These are phyloP conservation scores for Macrolepiota dolichaula DNA, from an alignment of 768 basidiomycete genomes.

Conservation along the genomic window DNA sequence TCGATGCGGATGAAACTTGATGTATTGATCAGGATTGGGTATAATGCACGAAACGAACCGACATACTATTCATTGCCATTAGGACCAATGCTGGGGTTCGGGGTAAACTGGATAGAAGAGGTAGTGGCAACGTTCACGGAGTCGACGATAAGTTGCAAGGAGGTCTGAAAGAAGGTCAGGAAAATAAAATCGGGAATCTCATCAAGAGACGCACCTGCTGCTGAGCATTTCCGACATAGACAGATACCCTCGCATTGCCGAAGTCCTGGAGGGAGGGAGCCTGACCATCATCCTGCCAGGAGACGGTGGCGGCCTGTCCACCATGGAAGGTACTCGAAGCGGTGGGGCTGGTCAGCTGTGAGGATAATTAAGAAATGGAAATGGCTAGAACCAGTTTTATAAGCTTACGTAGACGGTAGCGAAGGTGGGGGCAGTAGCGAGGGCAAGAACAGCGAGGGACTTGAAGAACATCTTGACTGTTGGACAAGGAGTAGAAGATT, in stretches of 20 bases:
- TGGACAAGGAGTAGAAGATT: constrained; percentile 25
- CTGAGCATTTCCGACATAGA: constrained; percentile 60
- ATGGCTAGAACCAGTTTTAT: constrained; percentile 10
- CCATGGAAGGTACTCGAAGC: constrained; percentile 41
- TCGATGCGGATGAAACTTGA: constrained; percentile 76
- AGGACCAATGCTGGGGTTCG: constrained; percentile 50
- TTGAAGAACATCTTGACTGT: constrained; percentile 47
- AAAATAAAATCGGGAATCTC: not conserved
- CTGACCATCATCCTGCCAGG: constrained; percentile 56
- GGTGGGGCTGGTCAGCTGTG: constrained; percentile 58
- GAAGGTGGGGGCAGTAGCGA: constrained; percentile 48
- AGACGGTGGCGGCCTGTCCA: constrained; percentile 46
- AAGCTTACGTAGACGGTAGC: constrained; percentile 55
- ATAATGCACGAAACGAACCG: not conserved
- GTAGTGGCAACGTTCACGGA: constrained; percentile 51
- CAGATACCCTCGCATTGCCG: constrained; percentile 47
- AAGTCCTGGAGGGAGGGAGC: constrained; percentile 48
- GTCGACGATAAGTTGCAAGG: constrained; percentile 46
- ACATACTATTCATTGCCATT: constrained; percentile 54
- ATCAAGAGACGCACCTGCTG: constrained; percentile 46
- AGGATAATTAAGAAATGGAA: constrained; percentile 2
- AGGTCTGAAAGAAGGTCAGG: constrained; percentile 35
- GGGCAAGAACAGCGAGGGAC: constrained; percentile 43
- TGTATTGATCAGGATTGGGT: constrained; percentile 3
- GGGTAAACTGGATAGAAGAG: constrained; percentile 46